These are phyloP conservation scores for Catenaria anguillulae DNA, from an alignment of 371 early-diverging fungal species.

Conservation along the genomic window DNA sequence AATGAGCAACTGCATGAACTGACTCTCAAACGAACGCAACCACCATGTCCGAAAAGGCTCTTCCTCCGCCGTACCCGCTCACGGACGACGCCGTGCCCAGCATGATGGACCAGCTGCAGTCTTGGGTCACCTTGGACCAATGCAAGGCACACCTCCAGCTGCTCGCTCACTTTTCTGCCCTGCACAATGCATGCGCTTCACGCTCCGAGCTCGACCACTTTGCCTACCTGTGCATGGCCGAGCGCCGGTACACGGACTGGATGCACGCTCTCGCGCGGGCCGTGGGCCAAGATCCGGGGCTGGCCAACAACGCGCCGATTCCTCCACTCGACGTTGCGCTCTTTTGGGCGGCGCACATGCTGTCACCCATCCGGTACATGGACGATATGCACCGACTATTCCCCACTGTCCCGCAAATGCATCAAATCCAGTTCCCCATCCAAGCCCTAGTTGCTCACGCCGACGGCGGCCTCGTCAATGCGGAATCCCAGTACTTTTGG, in stretches of 20 bases:
- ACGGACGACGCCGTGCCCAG: no score
- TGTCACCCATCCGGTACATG: not conserved
- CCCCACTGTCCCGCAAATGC: not conserved
- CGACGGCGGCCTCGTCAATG: not conserved
- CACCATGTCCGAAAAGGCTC: no score
- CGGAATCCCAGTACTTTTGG: not conserved
- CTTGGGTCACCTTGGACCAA: no score
- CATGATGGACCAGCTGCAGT: no score
- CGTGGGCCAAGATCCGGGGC: not conserved
- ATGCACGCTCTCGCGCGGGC: not conserved
- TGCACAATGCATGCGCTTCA: not conserved
- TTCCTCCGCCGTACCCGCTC: no score
- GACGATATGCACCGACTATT: not conserved
- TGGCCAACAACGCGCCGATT: not conserved
- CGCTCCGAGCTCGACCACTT: not conserved
- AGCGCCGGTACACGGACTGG: not conserved
- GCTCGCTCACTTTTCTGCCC: not conserved
- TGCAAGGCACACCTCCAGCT: not conserved
- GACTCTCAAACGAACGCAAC: no score
- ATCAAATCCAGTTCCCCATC: not conserved
- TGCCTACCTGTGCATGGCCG: not conserved
- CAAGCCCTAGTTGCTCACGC: not conserved
- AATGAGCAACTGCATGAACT: no score
- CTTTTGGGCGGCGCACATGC: constrained; percentile 5
- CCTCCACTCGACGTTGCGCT: constrained; percentile 1